Percentiles rank a stretch among this genome's conserved stretches.
Evolutionary conservation across 2,329 filamentous ascomycete species (phyloP).

Genomic region (Madurella fahalii): DNA sequence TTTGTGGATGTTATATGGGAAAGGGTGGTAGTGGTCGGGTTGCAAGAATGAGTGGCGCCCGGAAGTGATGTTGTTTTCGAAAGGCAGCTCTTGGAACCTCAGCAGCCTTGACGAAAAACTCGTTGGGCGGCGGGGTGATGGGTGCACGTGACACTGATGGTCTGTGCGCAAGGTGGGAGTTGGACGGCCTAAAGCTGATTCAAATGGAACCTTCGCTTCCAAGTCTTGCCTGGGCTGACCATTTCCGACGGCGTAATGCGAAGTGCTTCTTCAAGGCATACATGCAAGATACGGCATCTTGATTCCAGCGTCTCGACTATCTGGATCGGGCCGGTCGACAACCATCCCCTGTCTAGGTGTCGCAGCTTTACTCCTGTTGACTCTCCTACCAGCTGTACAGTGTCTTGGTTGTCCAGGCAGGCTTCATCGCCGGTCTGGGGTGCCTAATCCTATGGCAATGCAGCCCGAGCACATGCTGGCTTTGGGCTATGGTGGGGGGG

Average conservation of each 20-base stretch:
- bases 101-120: constrained; percentile 31
- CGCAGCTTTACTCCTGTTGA: neutral
- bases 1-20: constrained; percentile 12
- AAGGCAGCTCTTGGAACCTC: constrained; percentile 23
- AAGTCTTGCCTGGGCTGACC: neutral
- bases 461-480: constrained; percentile 1
- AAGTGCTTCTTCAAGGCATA: neutral
- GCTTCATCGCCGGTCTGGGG: neutral
- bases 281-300: no score
- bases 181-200: no score
- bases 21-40: constrained; percentile 22
- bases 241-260: no score
- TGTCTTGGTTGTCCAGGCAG: neutral
- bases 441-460: constrained; percentile 9
- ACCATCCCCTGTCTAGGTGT: neutral
- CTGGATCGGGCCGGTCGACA: neutral
- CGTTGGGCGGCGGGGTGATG: constrained; percentile 29
- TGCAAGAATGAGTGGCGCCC: constrained; percentile 25
- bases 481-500: constrained; percentile 5
- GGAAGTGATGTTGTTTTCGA: constrained; percentile 27
- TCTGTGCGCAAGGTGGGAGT: constrained; percentile 11
- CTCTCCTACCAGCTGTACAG: neutral
- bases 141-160: constrained; percentile 23
- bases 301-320: no score
- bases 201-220: neutral